Evolutionary conservation across 2,329 filamentous ascomycete genomes (phyloP), one percentile per base, ranked within the genome.

Genomic region (Aspergillus pseudotamarii): DNA sequence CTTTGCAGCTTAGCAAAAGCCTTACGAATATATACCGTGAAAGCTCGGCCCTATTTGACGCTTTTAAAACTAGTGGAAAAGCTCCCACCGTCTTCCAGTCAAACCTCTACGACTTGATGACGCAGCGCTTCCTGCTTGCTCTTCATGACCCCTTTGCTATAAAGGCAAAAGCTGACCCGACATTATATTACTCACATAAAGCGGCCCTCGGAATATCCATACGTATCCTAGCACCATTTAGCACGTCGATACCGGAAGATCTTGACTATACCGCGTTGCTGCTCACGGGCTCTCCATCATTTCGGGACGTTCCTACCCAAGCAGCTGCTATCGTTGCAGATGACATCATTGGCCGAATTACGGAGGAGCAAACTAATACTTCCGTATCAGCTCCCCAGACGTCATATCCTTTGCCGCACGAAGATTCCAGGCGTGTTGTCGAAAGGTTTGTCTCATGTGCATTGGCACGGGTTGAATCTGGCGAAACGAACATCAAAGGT

Each of bases 81-180:
- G 28, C 19, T 6, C 48, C 58, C 6, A 50, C 54, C 23, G 53
- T 58, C 6, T 64, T 64, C 45, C 62, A 64, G n/a, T 16, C 21
- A 9, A 54, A 54, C 4, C 38, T 64, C 5, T 58, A 57, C 30
- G 55, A 58, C 30, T 45, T 61, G 12, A 55, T 58, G 38, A 64
- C 55, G 6, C 58, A 58, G 10, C 58, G 62, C n/a, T 64, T 64
- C 19, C 38, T 64, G 19, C 43, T 63, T 11, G 41, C 58, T 10
- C 61, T 63, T 19, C 61, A 63, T 34, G 53, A 51, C 34, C 58
- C 58, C 16, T 63, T 59, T 41, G 23, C 66, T 5, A 54, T 58
- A 16, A 28, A 41, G 55, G 46, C 60, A 23, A 58, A 58, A 36
- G 10, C 48, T 26, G 45, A 55, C 16, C 60, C 56, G 6, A 48